Percentiles rank a stretch among this genome's conserved stretches.
Conservation (phyloP, 2,329 filamentous ascomycete species). For the Diaporthe amygdali region DNA sequence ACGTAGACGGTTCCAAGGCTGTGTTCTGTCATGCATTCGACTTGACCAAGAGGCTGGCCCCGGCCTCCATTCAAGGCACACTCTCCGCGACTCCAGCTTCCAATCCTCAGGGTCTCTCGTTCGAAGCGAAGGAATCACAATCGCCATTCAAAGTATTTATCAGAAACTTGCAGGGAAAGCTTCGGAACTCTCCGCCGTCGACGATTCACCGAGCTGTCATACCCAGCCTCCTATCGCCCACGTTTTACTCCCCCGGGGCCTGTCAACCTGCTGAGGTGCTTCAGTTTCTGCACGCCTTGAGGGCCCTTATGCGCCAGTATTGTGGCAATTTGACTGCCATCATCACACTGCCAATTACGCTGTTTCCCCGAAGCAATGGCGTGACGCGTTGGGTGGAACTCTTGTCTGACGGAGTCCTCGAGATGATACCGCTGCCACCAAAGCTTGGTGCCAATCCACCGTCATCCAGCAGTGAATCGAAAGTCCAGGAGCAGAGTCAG, state of each 20-base stretch:
- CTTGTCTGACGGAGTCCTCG: conserved; percentile 83
- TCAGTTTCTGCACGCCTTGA: conserved; percentile 80
- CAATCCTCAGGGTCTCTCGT: conserved; percentile 41
- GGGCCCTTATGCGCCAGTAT: conserved; percentile 74
- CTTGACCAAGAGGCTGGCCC: conserved; percentile 67
- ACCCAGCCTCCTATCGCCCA: conserved; percentile 87
- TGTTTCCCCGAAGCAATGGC: conserved; percentile 78
- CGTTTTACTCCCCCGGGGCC: conserved; percentile 74
- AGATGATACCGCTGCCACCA: conserved; percentile 76
- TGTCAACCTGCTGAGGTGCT: conserved; percentile 76
- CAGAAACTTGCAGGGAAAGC: conserved; percentile 57
- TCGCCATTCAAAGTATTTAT: conserved; percentile 72
- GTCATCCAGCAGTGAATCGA: conserved; percentile 29
- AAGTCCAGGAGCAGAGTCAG: conserved; percentile 75
- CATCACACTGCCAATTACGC: conserved; percentile 77
- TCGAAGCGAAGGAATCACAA: conserved; percentile 29
- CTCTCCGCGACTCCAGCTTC: conserved; percentile 56
- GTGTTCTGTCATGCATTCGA: conserved; percentile 77
- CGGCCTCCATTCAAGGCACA: conserved; percentile 53
- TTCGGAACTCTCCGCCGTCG: conserved; percentile 61
- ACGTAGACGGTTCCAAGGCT: conserved; percentile 30
- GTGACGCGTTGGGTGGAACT: conserved; percentile 87
- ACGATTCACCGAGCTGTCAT: conserved; percentile 81
- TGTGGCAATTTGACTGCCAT: conserved; percentile 71
- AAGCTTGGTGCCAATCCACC: conserved; percentile 44